Evolutionary conservation across 176 grass and related monocot genomes (phyloP).

Genomic region (Carex parvula): DNA sequence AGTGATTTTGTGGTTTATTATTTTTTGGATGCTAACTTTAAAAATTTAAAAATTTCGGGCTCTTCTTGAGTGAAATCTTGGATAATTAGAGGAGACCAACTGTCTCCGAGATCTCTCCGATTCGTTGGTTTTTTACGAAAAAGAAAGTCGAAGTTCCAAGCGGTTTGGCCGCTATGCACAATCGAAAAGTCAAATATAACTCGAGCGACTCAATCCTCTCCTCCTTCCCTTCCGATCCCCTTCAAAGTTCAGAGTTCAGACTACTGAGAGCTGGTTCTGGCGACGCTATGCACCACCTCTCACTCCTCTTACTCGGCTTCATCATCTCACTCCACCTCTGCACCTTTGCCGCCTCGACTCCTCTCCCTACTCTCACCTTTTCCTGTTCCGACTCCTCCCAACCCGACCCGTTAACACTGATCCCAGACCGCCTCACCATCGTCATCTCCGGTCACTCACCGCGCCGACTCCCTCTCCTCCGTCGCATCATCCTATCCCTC

Average conservation of each 20-base stretch:
- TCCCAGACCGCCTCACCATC: conserved; percentile 63
- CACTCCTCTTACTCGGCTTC: conserved; percentile 21
- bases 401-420: conserved; percentile 26
- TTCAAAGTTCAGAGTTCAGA: not conserved
- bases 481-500: conserved; percentile 43
- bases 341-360: not conserved
- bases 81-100: too few relatives aligned
- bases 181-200: not conserved
- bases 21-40: too few relatives aligned
- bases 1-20: too few relatives aligned
- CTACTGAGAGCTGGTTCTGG: not conserved
- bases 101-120: not conserved
- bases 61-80: too few relatives aligned
- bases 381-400: conserved; percentile 31
- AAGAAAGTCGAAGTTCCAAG: not conserved
- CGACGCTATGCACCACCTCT: not conserved
- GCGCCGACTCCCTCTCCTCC: conserved; percentile 64
- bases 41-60: too few relatives aligned
- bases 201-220: not conserved
- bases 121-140: not conserved
- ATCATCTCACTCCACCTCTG: not conserved
- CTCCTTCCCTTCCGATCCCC: not conserved
- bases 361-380: not conserved
- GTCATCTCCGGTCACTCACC: conserved; percentile 71
- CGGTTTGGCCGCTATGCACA: not conserved